A percentile compares a stretch with the other conserved stretches of the same genome.
Conservation (phyloP, 139 green algal species). For the Diplosphaera chodatii region DNA sequence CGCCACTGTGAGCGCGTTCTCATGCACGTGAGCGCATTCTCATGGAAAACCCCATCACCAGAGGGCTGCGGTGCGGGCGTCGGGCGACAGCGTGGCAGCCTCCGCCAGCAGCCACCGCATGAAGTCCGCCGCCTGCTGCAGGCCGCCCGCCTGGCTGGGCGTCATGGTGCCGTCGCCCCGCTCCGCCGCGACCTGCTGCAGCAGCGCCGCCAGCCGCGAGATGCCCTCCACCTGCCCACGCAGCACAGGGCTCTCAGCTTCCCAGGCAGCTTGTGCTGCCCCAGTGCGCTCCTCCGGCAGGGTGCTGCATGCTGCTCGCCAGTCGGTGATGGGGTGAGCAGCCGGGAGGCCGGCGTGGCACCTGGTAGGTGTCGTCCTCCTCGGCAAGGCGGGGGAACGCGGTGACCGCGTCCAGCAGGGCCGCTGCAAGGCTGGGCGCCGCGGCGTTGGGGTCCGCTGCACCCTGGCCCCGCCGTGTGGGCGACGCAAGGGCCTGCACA, state of each 20-base stretch:
- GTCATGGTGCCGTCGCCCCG: not conserved
- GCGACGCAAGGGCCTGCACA: not conserved
- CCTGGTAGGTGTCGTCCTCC: slow-evolving; percentile 23
- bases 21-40: no score
- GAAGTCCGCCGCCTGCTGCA: slow-evolving; percentile 21
- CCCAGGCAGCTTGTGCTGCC: no score
- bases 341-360: no score
- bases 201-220: slow-evolving; percentile 11
- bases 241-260: no score
- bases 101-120: slow-evolving; percentile 40
- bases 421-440: not conserved
- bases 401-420: slow-evolving; percentile 25
- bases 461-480: no score
- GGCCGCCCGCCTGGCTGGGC: slow-evolving; percentile 4
- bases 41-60: slow-evolving; percentile 2
- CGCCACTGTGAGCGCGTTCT: no score
- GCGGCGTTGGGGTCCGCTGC: not conserved
- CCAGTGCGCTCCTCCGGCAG: no score
- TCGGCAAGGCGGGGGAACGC: slow-evolving; percentile 29
- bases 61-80: slow-evolving; percentile 27
- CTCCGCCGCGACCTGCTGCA: slow-evolving; percentile 4
- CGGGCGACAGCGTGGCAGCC: slow-evolving; percentile 21
- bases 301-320: no score
- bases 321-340: no score
- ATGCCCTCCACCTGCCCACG: slow-evolving; percentile 38